These are phyloP conservation scores for Melanogaster broomeanus DNA, from an alignment of 768 basidiomycete genomes.

Conservation along the genomic window DNA sequence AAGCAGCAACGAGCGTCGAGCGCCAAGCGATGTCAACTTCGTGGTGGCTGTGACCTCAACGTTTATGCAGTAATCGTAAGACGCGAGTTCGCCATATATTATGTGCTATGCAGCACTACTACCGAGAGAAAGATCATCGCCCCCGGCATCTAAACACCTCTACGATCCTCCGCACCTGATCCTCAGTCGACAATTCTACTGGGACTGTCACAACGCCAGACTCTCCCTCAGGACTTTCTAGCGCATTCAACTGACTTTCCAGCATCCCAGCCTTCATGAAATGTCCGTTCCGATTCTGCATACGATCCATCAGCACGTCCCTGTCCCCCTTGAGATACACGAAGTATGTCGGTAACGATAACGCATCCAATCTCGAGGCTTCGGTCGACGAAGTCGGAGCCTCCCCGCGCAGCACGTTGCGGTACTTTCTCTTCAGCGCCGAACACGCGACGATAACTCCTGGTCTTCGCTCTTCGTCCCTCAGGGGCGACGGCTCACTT, in stretches of 20 bases:
- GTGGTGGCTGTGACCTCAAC: not conserved
- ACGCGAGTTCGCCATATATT: too few relatives aligned
- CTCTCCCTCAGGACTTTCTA: conserved; percentile 73
- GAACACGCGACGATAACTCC: conserved; percentile 89
- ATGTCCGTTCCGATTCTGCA: conserved; percentile 66
- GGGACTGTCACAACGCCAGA: conserved; percentile 66
- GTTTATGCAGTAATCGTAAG: too few relatives aligned
- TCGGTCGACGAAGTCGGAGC: not conserved
- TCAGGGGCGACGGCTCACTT: conserved; percentile 9
- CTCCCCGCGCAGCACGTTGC: conserved; percentile 70
- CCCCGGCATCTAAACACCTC: not conserved
- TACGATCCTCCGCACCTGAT: conserved; percentile 51
- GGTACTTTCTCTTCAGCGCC: conserved; percentile 78
- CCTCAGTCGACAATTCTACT: conserved; percentile 50
- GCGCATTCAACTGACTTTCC: conserved; percentile 69
- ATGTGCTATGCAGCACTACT: too few relatives aligned
- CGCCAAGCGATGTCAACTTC: too few relatives aligned
- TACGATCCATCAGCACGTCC: conserved; percentile 59
- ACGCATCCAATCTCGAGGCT: not conserved
- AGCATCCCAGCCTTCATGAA: conserved; percentile 87
- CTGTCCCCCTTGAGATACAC: conserved; percentile 72
- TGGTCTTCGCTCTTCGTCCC: conserved; percentile 3
- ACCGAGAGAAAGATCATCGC: not conserved
- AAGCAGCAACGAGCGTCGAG: too few relatives aligned
- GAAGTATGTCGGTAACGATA: conserved; percentile 64